Conservation (phyloP, 2,329 filamentous ascomycete species). For the Samsoniella hepiali region DNA sequence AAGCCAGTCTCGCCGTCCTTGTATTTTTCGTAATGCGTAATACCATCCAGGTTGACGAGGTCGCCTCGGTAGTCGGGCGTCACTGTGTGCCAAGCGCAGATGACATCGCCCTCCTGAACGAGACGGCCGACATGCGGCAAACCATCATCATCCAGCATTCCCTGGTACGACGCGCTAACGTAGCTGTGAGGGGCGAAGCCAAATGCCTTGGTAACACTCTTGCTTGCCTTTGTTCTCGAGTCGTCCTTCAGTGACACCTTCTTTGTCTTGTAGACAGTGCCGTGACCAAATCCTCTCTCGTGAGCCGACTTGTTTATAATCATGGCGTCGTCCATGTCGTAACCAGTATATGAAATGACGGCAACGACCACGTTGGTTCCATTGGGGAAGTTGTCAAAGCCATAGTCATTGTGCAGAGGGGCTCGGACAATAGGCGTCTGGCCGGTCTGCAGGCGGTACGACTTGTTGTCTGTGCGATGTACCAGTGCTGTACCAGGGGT, state of each 20-base stretch:
- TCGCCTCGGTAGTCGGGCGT: constrained; percentile 73
- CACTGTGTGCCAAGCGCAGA: constrained; percentile 89
- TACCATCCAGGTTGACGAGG: constrained; percentile 79
- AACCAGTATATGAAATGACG: constrained; percentile 97
- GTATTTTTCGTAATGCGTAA: constrained; percentile 88
- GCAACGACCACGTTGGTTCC: constrained; percentile 93
- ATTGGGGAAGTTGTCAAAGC: constrained; percentile 97
- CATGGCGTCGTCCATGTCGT: constrained; percentile 99
- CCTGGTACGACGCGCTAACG: constrained; percentile 66
- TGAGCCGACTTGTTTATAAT: constrained; percentile 97
- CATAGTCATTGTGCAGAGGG: constrained; percentile 92
- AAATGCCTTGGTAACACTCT: constrained; percentile 76
- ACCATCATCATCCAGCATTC: constrained; percentile 81
- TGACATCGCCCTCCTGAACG: constrained; percentile 75
- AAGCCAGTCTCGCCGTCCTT: constrained; percentile 87
- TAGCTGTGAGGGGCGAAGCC: constrained; percentile 80
- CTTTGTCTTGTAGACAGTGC: constrained; percentile 97
- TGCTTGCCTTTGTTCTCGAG: constrained; percentile 61
- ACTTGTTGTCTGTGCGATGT: constrained; percentile 95
- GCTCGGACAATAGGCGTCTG: constrained; percentile 92
- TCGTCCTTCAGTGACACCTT: constrained; percentile 84
- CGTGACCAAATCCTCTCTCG: constrained; percentile 92
- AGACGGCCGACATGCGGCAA: constrained; percentile 76
- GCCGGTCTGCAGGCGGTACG: constrained; percentile 89
- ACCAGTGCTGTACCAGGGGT: constrained; percentile 82